Evolutionary conservation across 1,139 yeast species (phyloP).

Genomic region (Kluyveromyces sp.): DNA sequence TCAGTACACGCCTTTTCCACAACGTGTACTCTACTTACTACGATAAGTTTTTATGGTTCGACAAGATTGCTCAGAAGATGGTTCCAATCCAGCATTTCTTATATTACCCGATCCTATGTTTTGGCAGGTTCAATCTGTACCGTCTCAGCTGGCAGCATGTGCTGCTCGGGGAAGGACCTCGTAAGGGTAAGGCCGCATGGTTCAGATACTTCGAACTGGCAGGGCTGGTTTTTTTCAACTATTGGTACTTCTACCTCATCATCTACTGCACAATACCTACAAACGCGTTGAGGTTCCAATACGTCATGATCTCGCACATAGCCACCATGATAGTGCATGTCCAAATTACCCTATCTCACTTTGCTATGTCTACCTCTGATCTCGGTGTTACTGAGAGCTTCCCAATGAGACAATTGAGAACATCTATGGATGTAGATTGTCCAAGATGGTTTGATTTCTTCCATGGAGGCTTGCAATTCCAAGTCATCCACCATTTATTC

Average conservation of each 20-base stretch:
- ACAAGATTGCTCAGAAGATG: constrained; percentile 50
- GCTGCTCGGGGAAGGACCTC: constrained; percentile 67
- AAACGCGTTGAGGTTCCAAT: constrained; percentile 46
- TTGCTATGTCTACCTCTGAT: constrained; percentile 90
- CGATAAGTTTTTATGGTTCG: constrained; percentile 59
- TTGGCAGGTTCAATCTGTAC: constrained; percentile 83
- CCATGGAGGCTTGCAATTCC: constrained; percentile 91
- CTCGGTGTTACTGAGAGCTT: constrained; percentile 79
- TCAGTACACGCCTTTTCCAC: constrained; percentile 61
- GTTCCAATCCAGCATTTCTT: constrained; percentile 61
- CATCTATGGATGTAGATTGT: constrained; percentile 94
- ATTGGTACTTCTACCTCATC: constrained; percentile 71
- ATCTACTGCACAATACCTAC: constrained; percentile 48
- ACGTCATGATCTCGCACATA: constrained; percentile 65
- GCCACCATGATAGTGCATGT: constrained; percentile 88
- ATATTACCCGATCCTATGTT: constrained; percentile 72
- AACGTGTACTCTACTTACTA: constrained; percentile 75
- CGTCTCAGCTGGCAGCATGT: constrained; percentile 75
- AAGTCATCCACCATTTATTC: constrained; percentile 82
- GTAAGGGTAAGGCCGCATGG: constrained; percentile 79
- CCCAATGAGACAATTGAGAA: constrained; percentile 71
- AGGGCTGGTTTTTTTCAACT: constrained; percentile 62
- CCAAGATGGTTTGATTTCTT: constrained; percentile 87
- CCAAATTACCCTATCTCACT: constrained; percentile 82
- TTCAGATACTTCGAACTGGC: constrained; percentile 67